A percentile compares a stretch with the other conserved stretches of the same genome.
phyloP scores from a whole-genome alignment of 345 rosid genomes.

The Lumnitzera littorea region DNA sequence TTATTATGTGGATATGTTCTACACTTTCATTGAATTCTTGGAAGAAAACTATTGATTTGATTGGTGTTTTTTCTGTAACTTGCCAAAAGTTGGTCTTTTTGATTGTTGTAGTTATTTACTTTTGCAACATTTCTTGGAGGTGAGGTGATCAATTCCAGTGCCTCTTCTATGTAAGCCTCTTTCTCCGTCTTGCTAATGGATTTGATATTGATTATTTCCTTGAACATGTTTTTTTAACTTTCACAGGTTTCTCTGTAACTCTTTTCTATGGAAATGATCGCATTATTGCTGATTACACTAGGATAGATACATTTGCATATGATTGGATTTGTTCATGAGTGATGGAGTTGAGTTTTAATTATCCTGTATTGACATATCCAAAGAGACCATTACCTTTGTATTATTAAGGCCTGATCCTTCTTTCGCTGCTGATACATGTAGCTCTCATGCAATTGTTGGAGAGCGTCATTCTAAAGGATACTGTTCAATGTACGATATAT shows the following conservation, averaged over 20 bases:
- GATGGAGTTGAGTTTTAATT: background rate
- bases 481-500: slow-evolving; percentile 94
- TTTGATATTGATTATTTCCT: background rate
- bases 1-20: no score
- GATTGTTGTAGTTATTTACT: slow-evolving; percentile 30
- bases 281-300: no score
- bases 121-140: slow-evolving; percentile 21
- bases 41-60: no score
- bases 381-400: no score
- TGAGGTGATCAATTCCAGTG: slow-evolving; percentile 17
- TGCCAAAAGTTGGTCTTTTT: background rate
- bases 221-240: background rate
- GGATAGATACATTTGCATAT: background rate
- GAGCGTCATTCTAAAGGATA: slow-evolving; percentile 64
- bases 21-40: no score
- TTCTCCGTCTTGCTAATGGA: background rate
- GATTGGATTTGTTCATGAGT: background rate
- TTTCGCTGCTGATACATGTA: slow-evolving; percentile 9
- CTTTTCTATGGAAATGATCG: background rate
- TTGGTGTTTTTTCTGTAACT: no score
- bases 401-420: background rate
- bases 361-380: background rate
- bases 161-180: slow-evolving; percentile 24
- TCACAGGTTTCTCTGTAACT: background rate
- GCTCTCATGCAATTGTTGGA: slow-evolving; percentile 23